A percentile compares a stretch with the other conserved stretches of the same genome.
Conservation (phyloP, 1,139 yeast species). For the Zygosaccharomyces sapae region DNA sequence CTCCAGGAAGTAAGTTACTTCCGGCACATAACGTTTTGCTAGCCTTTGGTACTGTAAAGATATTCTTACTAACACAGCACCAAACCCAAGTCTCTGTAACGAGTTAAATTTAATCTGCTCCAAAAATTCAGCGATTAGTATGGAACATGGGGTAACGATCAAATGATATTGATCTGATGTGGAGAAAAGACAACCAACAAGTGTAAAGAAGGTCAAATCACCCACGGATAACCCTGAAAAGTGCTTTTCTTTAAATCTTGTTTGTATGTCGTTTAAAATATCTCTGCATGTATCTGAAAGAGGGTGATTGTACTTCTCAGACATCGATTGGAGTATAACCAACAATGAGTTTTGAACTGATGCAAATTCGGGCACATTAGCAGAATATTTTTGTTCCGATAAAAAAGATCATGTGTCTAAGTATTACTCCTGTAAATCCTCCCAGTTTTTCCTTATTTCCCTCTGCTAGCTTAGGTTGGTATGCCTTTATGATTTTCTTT, state of each 20-base stretch:
- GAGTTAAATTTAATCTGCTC: constrained; percentile 46
- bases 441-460: constrained; percentile 80
- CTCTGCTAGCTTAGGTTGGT: constrained; percentile 72
- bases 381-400: constrained; percentile 39
- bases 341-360: constrained; percentile 46
- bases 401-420: constrained; percentile 57
- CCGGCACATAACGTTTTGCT: constrained; percentile 81
- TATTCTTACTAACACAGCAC: constrained; percentile 62
- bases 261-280: constrained; percentile 48
- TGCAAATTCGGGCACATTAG: constrained; percentile 28
- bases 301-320: constrained; percentile 62
- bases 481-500: constrained; percentile 52
- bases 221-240: constrained; percentile 25
- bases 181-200: constrained; percentile 77
- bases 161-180: constrained; percentile 95
- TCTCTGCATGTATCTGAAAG: constrained; percentile 56
- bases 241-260: constrained; percentile 38
- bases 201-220: constrained; percentile 63
- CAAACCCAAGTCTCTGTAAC: constrained; percentile 42
- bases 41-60: constrained; percentile 69
- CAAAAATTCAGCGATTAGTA: constrained; percentile 68
- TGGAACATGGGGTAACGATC: constrained; percentile 77
- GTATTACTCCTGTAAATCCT: constrained; percentile 56
- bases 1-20: constrained; percentile 58
- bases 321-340: constrained; percentile 51